Evolutionary conservation across 2,329 filamentous ascomycete species (phyloP), one percentile per base, ranked within the genome.

Genomic region (Sphaerostilbella broomeana): DNA sequence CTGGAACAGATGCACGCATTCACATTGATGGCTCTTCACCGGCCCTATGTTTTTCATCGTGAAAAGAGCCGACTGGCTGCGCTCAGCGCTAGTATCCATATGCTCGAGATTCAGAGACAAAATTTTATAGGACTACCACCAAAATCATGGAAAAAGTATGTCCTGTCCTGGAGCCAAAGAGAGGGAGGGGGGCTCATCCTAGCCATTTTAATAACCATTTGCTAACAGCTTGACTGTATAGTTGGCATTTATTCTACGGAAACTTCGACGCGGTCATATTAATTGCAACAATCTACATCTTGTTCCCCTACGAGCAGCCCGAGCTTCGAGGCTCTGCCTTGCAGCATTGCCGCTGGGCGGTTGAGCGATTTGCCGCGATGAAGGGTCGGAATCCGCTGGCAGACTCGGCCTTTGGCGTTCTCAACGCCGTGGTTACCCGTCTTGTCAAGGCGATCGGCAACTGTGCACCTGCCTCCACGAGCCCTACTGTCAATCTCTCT

Each of bases 211-310:
- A 15, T 10, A n/a, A 33, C 2, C 6, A 21, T 10, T 13, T 18
- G 16, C 27, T 34, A 20, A 29, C 16, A n/a, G n/a, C 4, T 17
- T 22, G 2, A 6, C 22, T 21, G 2, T 29, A 12, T 31, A 68
- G 63, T 17, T 75, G 75, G 47, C 64, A 69, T 12, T 62, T 81
- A 4, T 79, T 80, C 53, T 79, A 78, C 37, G 75, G 74, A 37
- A 79, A 74, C 6, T 81, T 81, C 43, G 77, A 81, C 49, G 77
- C 77, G 11, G 70, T 79, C 15, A 73, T 81, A 12, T 63, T 81
- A 40, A 65, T 79, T 38, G 72, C 77, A 0, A 71, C 74, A 13
- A 72, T 80, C 21, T 79, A 74, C 51, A 79, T 81, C 22, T 53
- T 81, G 7, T 78, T 78, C 45, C 76, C 77, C 1, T 63, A 61